Percentiles rank a stretch among this genome's conserved stretches.
Evolutionary conservation across 208 protist genomes (phyloP).

Genomic region (Acanthamoeba culbertsoni): DNA sequence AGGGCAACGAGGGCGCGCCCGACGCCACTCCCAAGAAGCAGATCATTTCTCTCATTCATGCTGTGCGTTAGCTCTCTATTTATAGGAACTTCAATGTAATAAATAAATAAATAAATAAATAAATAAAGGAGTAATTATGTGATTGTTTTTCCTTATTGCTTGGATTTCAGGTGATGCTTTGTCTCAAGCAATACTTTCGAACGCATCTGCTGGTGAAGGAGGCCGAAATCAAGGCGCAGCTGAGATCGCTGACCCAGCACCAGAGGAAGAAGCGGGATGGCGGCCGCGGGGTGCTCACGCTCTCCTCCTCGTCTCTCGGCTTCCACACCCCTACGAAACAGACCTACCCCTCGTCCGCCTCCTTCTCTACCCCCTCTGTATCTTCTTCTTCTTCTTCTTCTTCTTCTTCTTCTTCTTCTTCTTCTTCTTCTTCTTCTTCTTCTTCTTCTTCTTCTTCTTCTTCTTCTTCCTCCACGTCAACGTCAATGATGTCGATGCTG

Average conservation of each 20-base stretch:
- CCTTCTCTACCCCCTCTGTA: not conserved
- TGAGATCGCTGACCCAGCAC: not conserved
- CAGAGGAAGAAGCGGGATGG: not conserved
- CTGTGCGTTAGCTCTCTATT: not conserved
- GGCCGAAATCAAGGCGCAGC: not conserved
- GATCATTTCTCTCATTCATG: conserved; percentile 52
- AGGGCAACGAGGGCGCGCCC: not conserved
- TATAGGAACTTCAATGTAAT: no score
- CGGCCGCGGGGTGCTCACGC: not conserved
- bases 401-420: not conserved
- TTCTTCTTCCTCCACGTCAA: not conserved
- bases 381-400: not conserved
- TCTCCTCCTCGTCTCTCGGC: not conserved
- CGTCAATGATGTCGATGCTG: not conserved
- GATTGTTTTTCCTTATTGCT: not conserved
- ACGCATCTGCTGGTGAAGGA: conserved; percentile 56
- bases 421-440: not conserved
- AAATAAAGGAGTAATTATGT: no score
- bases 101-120: no score
- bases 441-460: not conserved
- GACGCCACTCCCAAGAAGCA: conserved; percentile 42
- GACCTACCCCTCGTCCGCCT: not conserved
- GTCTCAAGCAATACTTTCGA: conserved; percentile 66
- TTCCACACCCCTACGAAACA: not conserved
- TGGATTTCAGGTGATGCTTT: conserved; percentile 7